Base-by-base conservation (phyloP, 257 asterid species). In the Nicotiana benthamiana region DNA sequence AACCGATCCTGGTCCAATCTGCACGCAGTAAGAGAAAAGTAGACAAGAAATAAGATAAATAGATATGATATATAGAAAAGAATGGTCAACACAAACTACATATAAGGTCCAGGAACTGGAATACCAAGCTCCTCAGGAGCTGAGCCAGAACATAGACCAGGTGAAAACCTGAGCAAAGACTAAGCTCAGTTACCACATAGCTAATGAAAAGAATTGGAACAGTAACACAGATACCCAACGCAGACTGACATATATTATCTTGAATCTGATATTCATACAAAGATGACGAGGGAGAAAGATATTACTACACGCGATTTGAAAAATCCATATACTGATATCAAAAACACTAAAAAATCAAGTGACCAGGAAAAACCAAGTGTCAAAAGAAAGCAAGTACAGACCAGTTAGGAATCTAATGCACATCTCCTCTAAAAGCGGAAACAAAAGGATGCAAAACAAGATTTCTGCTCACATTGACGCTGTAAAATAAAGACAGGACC, bases 1-100 rank as follows among this genome's bases (percentile, higher is more conserved):
- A 87, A 87, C 80, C 30, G 98, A 92, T 82, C 97, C 97, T 83
- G 98, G 96, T 70, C 99, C 99, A 90, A 93, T 89, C 99, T 96
- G 85, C 85, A 87, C 22, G 65, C 80, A 81, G 77, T 81, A 88
- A n/a, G 81, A 75, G 52, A 83, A 61, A 77, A 62, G 77, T 65
- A 46, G 54, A 63, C 67, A 86, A 60, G 75, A 28, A 57, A 75
- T 36, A 27, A 46, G 27, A 79, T 18, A 46, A 68, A 16, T 57
- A 18, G 61, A 28, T 10, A 40, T 24, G 18, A 26, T 79, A 43
- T 18, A 48, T 11, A 9, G 43, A 52, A 7, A 63, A 43, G 5
- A 63, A 18, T 4, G 67, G 34, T 53, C 51, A 75, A 79, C 82
- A 48, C 60, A 63, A 79, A 18, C 57, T 40, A 74, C 17, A 74